Evolutionary conservation across 768 basidiomycete genomes (phyloP).

Genomic region (Favolaschia claudopus): DNA sequence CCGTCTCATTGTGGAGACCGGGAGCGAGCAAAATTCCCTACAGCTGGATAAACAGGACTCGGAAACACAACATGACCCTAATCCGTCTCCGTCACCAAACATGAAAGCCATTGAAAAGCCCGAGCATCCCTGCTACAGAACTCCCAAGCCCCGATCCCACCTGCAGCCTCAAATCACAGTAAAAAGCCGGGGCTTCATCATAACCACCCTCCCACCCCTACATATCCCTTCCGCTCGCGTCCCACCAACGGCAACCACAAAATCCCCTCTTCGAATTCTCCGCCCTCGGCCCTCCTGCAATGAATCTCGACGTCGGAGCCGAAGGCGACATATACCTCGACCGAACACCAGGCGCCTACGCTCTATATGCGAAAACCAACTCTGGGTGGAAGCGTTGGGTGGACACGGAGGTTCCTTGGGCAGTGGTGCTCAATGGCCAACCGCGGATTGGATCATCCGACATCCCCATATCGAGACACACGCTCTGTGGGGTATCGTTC

Average conservation of each 20-base stretch:
- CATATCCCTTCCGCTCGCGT: not conserved
- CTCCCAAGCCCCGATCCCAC: not conserved
- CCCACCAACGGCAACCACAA: not conserved
- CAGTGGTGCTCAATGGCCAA: not conserved
- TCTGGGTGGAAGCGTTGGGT: slow-evolving; percentile 6
- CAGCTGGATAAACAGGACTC: too few relatives aligned
- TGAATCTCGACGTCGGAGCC: slow-evolving; percentile 1
- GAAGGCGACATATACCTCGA: slow-evolving; percentile 7
- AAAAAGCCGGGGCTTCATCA: not conserved
- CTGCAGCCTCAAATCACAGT: not conserved
- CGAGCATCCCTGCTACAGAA: not conserved
- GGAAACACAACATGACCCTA: too few relatives aligned
- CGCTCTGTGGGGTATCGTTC: slow-evolving; percentile 9
- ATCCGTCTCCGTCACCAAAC: too few relatives aligned
- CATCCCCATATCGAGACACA: slow-evolving; percentile 1
- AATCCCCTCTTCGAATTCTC: slow-evolving; percentile 2
- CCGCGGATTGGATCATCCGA: not conserved
- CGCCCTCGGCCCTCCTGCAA: not conserved
- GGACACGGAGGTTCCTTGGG: not conserved
- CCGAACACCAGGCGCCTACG: not conserved
- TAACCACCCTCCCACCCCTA: not conserved
- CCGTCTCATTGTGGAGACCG: too few relatives aligned
- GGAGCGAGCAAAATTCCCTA: too few relatives aligned
- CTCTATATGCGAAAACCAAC: not conserved
- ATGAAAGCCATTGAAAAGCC: too few relatives aligned